phyloP scores from a whole-genome alignment of 2,329 filamentous ascomycete species.

The Aspergillus pseudoviridinutans region DNA sequence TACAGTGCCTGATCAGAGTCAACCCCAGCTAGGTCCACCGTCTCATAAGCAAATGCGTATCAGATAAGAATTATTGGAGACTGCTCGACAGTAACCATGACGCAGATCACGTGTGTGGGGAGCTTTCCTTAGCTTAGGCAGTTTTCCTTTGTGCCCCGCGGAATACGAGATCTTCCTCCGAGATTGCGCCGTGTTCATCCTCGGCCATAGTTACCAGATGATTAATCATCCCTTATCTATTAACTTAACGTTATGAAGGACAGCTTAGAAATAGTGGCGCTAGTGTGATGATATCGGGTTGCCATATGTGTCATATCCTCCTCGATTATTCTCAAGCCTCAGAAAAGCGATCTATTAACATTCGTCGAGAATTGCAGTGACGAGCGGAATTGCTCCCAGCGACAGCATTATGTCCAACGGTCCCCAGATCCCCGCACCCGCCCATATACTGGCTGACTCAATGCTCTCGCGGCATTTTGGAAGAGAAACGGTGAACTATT shows the following conservation, averaged over 20 bases:
- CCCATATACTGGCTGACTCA: slow-evolving; percentile 57
- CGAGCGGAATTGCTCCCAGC: neutral
- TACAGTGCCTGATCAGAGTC: neutral
- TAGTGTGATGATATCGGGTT: neutral
- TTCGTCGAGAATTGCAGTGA: neutral
- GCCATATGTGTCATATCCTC: neutral
- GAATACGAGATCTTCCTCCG: neutral
- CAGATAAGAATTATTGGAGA: slow-evolving; percentile 14
- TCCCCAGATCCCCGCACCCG: slow-evolving; percentile 52
- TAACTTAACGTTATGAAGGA: neutral
- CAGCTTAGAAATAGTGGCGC: neutral
- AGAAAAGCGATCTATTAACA: neutral
- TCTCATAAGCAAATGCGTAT: neutral
- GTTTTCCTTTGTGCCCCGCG: slow-evolving; percentile 11
- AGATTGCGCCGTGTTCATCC: neutral
- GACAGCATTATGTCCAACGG: slow-evolving; percentile 23
- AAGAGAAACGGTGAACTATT: slow-evolving; percentile 50
- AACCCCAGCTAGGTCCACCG: neutral
- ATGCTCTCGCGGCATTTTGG: slow-evolving; percentile 48
- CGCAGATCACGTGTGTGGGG: slow-evolving; percentile 26
- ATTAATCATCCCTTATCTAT: neutral
- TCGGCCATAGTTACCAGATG: slow-evolving; percentile 2
- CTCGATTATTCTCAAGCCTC: neutral
- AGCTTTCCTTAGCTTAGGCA: slow-evolving; percentile 4
- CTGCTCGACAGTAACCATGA: slow-evolving; percentile 9